A percentile compares a stretch with the other conserved stretches of the same genome.
Evolutionary conservation across 768 basidiomycete species (phyloP).

Genomic region (Boletus reticulatus): DNA sequence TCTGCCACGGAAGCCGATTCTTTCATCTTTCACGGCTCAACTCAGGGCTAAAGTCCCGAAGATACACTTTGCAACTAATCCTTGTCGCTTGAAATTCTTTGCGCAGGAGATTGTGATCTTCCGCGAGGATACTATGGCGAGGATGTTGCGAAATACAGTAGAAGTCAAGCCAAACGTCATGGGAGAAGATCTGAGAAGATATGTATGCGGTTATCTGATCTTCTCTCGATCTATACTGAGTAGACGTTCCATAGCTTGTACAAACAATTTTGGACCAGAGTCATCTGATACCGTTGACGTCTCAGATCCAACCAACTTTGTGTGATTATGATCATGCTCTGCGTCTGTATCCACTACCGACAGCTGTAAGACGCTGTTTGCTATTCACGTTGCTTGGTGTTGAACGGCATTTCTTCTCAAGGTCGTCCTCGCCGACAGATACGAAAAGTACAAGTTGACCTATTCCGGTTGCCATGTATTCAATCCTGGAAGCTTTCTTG

Average conservation of each 20-base stretch:
- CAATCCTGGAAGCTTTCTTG: conserved; percentile 92
- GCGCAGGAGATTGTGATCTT: conserved; percentile 94
- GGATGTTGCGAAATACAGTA: conserved; percentile 90
- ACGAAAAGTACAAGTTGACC: conserved; percentile 93
- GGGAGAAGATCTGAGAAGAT: conserved; percentile 83
- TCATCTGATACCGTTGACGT: conserved; percentile 86
- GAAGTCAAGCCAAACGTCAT: conserved; percentile 80
- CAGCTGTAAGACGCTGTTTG: conserved; percentile 58
- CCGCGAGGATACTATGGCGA: conserved; percentile 89
- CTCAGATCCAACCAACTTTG: conserved; percentile 80
- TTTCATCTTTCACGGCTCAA: conserved; percentile 69
- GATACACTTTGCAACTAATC: conserved; percentile 83
- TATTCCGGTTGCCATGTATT: conserved; percentile 99
- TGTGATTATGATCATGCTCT: conserved; percentile 92
- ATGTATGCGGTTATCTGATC: conserved; percentile 50
- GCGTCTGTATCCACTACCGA: conserved; percentile 91
- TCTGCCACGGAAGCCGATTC: conserved; percentile 77
- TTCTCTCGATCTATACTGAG: neutral
- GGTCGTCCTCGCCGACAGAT: conserved; percentile 94
- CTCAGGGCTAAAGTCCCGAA: conserved; percentile 75
- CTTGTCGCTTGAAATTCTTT: conserved; percentile 93
- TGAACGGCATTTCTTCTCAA: conserved; percentile 30
- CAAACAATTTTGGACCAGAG: conserved; percentile 95
- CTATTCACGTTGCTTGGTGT: neutral
- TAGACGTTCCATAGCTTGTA: conserved; percentile 61